Evolutionary conservation across 1,284 basidiomycete species (phyloP).

Genomic region (Pseudozyma sp.): DNA sequence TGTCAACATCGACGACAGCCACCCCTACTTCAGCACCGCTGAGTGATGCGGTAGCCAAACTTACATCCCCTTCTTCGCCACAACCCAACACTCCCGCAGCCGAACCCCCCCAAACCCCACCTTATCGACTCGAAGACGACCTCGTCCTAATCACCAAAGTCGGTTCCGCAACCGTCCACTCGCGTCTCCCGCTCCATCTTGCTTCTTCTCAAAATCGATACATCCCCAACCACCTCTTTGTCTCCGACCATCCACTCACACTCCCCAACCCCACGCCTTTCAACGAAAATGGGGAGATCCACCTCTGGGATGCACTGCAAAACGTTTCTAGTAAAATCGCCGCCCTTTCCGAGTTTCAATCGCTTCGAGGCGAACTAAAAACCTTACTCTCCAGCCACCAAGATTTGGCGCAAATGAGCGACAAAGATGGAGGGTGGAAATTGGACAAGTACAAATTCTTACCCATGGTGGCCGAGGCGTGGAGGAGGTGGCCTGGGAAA

Average conservation of each 20-base stretch:
- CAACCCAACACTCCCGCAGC: not conserved
- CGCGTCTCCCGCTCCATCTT: constrained; percentile 35
- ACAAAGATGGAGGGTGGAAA: constrained; percentile 43
- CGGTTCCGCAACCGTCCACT: constrained; percentile 36
- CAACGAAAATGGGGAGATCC: constrained; percentile 2
- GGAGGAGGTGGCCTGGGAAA: constrained; percentile 18
- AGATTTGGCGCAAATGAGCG: constrained; percentile 11
- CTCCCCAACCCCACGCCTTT: not conserved
- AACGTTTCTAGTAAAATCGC: constrained; percentile 32
- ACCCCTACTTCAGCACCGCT: not conserved
- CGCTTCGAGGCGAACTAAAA: constrained; percentile 13
- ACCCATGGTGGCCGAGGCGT: constrained; percentile 43
- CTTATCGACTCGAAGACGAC: constrained; percentile 36
- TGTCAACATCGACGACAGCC: not conserved
- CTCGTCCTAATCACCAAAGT: constrained; percentile 48
- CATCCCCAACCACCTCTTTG: constrained; percentile 34
- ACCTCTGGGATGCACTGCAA: constrained; percentile 32
- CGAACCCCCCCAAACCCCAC: not conserved
- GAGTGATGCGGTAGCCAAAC: not conserved
- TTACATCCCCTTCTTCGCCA: not conserved
- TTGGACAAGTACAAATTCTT: constrained; percentile 58
- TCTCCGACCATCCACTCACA: constrained; percentile 25
- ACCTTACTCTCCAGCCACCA: constrained; percentile 17
- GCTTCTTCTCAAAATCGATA: constrained; percentile 13
- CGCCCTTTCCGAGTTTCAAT: constrained; percentile 11